Evolutionary conservation across 2,329 filamentous ascomycete species (phyloP).

Genomic region (Neofusicoccum parvum): DNA sequence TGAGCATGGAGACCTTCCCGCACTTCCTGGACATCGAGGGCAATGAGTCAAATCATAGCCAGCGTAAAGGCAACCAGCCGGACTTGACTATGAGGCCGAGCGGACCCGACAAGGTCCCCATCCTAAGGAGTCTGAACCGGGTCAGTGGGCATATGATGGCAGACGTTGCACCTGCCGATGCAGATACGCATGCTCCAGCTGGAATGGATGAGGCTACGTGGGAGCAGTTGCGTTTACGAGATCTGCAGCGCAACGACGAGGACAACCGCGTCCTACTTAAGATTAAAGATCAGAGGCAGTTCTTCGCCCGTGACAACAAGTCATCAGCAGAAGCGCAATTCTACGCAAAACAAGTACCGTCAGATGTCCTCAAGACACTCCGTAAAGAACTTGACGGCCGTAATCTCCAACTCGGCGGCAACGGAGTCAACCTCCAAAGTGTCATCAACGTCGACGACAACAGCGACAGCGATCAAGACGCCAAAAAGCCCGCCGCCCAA

Average conservation of each 20-base stretch:
- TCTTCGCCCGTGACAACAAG: constrained; percentile 64
- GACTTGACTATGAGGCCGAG: constrained; percentile 87
- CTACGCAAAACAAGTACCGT: constrained; percentile 71
- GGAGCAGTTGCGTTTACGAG: constrained; percentile 73
- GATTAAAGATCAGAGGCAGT: constrained; percentile 82
- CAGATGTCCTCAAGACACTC: constrained; percentile 66
- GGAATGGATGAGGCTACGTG: constrained; percentile 74
- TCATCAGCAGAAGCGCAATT: constrained; percentile 53
- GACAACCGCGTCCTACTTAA: constrained; percentile 82
- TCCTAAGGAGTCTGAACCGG: constrained; percentile 85
- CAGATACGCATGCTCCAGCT: constrained; percentile 65
- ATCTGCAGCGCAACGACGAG: constrained; percentile 73
- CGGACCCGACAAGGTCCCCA: constrained; percentile 75
- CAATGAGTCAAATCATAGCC: constrained; percentile 93
- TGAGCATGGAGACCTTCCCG: constrained; percentile 68
- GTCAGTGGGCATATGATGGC: constrained; percentile 93
- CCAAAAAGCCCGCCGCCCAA: constrained; percentile 56
- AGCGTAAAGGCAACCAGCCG: constrained; percentile 81
- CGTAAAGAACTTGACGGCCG: constrained; percentile 61
- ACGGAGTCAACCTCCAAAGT: constrained; percentile 57
- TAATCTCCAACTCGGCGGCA: constrained; percentile 28
- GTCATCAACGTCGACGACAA: constrained; percentile 71
- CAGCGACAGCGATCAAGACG: constrained; percentile 56
- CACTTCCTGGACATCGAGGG: constrained; percentile 90
- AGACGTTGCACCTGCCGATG: constrained; percentile 78